These are phyloP conservation scores for Microbotryomycetes sp. DNA, from an alignment of 1,284 basidiomycete species.

Conservation along the genomic window DNA sequence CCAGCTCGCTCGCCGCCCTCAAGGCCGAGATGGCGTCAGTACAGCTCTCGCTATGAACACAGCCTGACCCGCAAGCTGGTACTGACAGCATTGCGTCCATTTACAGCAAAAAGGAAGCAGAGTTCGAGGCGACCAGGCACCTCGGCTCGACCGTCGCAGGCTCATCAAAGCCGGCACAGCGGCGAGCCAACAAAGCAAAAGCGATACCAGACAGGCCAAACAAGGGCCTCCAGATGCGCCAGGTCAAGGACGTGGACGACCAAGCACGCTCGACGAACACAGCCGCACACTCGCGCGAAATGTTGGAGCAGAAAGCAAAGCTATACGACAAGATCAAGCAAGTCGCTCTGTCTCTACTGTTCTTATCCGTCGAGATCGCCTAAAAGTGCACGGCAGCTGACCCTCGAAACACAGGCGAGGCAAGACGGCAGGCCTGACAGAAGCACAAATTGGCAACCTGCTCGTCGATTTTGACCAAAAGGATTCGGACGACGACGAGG, in stretches of 20 bases:
- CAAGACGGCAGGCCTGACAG: conserved; percentile 66
- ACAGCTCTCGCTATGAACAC: not conserved
- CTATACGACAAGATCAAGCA: conserved; percentile 32
- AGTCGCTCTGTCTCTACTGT: not conserved
- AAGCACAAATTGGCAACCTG: conserved; percentile 64
- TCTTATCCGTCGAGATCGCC: not conserved
- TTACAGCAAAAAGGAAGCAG: not conserved
- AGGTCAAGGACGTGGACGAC: conserved; percentile 23
- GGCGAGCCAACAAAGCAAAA: too few relatives aligned
- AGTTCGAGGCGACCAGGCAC: not conserved
- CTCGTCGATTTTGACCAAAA: conserved; percentile 80
- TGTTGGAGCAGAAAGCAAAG: conserved; percentile 30
- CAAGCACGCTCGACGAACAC: not conserved
- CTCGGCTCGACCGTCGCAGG: not conserved
- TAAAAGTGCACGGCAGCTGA: not conserved
- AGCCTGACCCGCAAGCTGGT: not conserved
- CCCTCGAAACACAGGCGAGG: conserved; percentile 48
- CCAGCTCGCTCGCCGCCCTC: conserved; percentile 21
- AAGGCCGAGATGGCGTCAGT: conserved; percentile 22
- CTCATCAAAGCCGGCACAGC: not conserved
- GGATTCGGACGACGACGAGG: conserved; percentile 42
- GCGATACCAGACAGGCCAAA: too few relatives aligned
- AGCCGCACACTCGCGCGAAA: conserved; percentile 9
- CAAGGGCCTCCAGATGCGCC: too few relatives aligned
- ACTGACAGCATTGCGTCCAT: too few relatives aligned